phyloP scores from a whole-genome alignment of 2,329 filamentous ascomycete genomes.

The Cadophora gregata region DNA sequence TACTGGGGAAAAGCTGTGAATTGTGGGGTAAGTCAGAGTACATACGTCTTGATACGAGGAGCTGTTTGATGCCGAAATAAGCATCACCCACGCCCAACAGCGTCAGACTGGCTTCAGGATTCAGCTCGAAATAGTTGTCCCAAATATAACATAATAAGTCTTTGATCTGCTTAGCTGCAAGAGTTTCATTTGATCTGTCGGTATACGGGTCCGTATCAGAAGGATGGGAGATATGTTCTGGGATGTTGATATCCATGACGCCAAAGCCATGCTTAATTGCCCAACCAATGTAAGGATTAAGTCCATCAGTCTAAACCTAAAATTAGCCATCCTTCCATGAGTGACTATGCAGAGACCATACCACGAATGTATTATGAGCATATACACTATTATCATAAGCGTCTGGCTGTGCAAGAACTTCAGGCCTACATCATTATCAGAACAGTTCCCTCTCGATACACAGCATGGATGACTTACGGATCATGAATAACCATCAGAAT shows the following conservation, averaged over 20 bases:
- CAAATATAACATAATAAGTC: constrained; percentile 86
- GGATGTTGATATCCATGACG: constrained; percentile 91
- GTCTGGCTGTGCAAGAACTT: constrained; percentile 71
- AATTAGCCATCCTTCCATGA: background rate
- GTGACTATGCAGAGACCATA: constrained; percentile 56
- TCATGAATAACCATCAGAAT: constrained; percentile 91
- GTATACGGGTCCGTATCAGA: constrained; percentile 22
- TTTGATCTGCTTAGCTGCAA: constrained; percentile 60
- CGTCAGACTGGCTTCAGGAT: constrained; percentile 75
- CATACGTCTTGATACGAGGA: constrained; percentile 77
- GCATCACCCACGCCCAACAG: constrained; percentile 90
- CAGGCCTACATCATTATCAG: constrained; percentile 58
- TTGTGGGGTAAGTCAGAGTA: background rate
- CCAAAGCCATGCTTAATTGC: constrained; percentile 77
- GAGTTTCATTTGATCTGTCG: constrained; percentile 54
- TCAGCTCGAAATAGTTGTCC: constrained; percentile 94
- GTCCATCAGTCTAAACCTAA: constrained; percentile 74
- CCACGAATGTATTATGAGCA: constrained; percentile 86
- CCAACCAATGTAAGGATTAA: constrained; percentile 85
- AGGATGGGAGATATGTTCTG: constrained; percentile 64
- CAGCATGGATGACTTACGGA: constrained; percentile 62
- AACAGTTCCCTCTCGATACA: background rate
- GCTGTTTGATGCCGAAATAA: constrained; percentile 80
- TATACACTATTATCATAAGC: constrained; percentile 75
- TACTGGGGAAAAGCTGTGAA: background rate